These are phyloP conservation scores for Vicia sativa DNA, from an alignment of 306 rosid genomes.

Conservation along the genomic window DNA sequence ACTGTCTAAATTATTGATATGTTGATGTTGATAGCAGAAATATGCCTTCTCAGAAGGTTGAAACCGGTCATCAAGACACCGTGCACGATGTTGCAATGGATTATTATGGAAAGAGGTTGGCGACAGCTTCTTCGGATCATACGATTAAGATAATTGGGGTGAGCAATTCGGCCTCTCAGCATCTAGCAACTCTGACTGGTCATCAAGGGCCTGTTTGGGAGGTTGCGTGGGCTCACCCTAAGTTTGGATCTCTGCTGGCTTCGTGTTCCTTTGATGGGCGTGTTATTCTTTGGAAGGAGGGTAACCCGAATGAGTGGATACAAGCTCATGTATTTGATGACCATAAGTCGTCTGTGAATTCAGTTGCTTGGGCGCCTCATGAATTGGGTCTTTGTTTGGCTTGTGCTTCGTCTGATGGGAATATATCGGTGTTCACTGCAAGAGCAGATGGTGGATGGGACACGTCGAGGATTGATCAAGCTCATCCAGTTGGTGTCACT, in stretches of 20 bases:
- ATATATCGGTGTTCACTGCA: conserved; percentile 71
- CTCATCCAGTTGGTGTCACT: conserved; percentile 85
- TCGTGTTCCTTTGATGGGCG: conserved; percentile 81
- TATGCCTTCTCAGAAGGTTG: conserved; percentile 78
- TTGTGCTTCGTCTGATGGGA: conserved; percentile 90
- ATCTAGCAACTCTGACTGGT: conserved; percentile 72
- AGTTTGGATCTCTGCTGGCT: conserved; percentile 75
- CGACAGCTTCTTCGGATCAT: conserved; percentile 82
- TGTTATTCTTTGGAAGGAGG: conserved; percentile 83
- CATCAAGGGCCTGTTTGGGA: conserved; percentile 92
- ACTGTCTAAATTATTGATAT: conserved; percentile 18
- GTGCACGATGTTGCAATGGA: conserved; percentile 85
- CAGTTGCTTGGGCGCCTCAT: conserved; percentile 93
- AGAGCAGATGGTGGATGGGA: conserved; percentile 87
- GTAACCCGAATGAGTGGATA: conserved; percentile 75
- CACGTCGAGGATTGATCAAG: conserved; percentile 68
- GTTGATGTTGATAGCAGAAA: conserved; percentile 42
- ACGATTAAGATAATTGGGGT: conserved; percentile 87
- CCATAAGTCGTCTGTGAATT: conserved; percentile 77
- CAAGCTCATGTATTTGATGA: conserved; percentile 75
- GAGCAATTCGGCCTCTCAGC: conserved; percentile 73
- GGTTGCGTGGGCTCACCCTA: conserved; percentile 85
- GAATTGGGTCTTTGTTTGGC: conserved; percentile 85
- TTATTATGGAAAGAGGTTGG: conserved; percentile 81
- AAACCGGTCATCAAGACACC: conserved; percentile 79